A percentile compares a stretch with the other conserved stretches of the same genome.
These are phyloP conservation scores for Hibiscus mutabilis DNA, from an alignment of 345 rosid species.

Conservation along the genomic window DNA sequence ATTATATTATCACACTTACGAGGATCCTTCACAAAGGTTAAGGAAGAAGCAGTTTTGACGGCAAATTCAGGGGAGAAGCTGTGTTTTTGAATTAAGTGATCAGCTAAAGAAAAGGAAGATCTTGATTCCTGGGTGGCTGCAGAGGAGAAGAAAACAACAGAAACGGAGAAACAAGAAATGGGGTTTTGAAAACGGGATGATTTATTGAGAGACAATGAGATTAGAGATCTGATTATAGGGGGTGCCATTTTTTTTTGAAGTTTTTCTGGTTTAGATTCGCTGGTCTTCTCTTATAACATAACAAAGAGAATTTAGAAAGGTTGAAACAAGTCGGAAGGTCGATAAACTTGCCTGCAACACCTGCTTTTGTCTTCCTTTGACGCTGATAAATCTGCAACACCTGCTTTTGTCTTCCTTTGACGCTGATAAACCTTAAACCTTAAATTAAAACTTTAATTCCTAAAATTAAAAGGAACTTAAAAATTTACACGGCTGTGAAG, in stretches of 20 bases:
- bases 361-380: not conserved
- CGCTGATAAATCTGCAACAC: too few relatives aligned
- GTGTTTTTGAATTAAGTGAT: constrained; percentile 25
- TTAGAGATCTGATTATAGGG: constrained; percentile 8
- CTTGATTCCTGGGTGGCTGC: constrained; percentile 2
- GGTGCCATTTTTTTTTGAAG: constrained; percentile 10
- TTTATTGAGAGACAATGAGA: constrained; percentile 12
- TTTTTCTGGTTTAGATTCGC: not conserved
- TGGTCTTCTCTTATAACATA: too few relatives aligned
- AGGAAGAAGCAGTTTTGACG: constrained; percentile 15
- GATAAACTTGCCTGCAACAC: constrained; percentile 6
- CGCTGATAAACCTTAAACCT: not conserved
- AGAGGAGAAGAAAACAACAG: constrained; percentile 7
- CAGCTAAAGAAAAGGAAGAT: constrained; percentile 5
- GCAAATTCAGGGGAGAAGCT: constrained; percentile 21
- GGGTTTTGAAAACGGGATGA: not conserved
- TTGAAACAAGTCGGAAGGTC: not conserved
- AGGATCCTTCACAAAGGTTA: not conserved
- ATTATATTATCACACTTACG: constrained; percentile 17
- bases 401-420: not conserved
- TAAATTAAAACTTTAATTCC: too few relatives aligned
- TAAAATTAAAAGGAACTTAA: too few relatives aligned
- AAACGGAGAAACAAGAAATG: not conserved
- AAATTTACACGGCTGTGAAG: too few relatives aligned
- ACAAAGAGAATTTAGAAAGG: not conserved